Conservation (phyloP, 768 basidiomycete genomes). For the Mycena haematopus region DNA sequence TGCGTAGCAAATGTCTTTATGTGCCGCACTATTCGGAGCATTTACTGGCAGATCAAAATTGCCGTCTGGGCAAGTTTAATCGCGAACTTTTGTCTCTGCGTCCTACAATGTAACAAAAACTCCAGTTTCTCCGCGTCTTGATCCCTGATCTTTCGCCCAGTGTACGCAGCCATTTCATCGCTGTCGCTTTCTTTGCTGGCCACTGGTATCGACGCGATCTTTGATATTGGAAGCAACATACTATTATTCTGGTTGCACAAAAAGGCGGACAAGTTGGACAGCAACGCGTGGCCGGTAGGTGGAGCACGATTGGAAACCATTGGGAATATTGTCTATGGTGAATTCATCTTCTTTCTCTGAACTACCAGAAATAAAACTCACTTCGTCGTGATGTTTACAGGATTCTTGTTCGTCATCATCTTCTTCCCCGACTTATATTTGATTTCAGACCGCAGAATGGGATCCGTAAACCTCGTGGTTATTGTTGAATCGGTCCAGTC, state of each 20-base stretch:
- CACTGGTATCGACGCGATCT: slow-evolving; percentile 87
- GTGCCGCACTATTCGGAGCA: neutral
- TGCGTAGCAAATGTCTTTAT: slow-evolving; percentile 41
- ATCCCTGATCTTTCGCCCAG: slow-evolving; percentile 43
- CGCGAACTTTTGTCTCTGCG: slow-evolving; percentile 74
- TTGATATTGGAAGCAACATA: slow-evolving; percentile 84
- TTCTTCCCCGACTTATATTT: slow-evolving; percentile 3
- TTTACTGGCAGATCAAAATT: slow-evolving; percentile 71
- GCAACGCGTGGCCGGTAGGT: slow-evolving; percentile 91
- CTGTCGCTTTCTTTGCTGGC: slow-evolving; percentile 86
- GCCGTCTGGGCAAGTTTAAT: slow-evolving; percentile 86
- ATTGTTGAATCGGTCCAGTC: slow-evolving; percentile 85
- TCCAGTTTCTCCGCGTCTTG: neutral
- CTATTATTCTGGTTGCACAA: slow-evolving; percentile 82
- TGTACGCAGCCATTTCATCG: slow-evolving; percentile 92
- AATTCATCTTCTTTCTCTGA: slow-evolving; percentile 15
- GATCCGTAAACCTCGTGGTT: slow-evolving; percentile 88
- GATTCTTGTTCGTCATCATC: slow-evolving; percentile 45
- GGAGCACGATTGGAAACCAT: slow-evolving; percentile 91
- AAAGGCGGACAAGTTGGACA: slow-evolving; percentile 73
- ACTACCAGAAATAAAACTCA: neutral
- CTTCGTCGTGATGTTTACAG: slow-evolving; percentile 37
- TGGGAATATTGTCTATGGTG: slow-evolving; percentile 87
- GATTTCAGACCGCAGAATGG: slow-evolving; percentile 65
- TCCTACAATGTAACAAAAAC: slow-evolving; percentile 66